These are phyloP conservation scores for Stagonosporopsis cucurbitacearum DNA, from an alignment of 2,329 filamentous ascomycete genomes.

Conservation along the genomic window DNA sequence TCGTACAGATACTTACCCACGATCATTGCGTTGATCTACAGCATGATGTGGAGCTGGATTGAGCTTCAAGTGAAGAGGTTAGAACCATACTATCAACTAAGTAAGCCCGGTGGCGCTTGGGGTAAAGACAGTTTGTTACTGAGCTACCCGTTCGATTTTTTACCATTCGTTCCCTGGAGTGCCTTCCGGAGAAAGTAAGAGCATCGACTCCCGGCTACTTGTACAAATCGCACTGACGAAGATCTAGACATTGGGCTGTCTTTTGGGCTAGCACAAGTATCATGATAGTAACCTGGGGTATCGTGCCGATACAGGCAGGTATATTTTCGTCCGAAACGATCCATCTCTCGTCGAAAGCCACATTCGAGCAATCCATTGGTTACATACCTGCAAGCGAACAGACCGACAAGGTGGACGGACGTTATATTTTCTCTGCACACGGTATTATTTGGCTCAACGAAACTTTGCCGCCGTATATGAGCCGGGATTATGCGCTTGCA, in stretches of 20 bases:
- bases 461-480: conserved; percentile 53
- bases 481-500: conserved; percentile 50
- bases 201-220: too few species aligned
- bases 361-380: conserved; percentile 30
- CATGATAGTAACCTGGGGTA: conserved; percentile 61
- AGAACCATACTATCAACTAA: conserved; percentile 67
- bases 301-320: conserved; percentile 64
- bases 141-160: conserved; percentile 61
- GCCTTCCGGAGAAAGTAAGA: too few species aligned
- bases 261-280: conserved; percentile 57
- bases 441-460: conserved; percentile 58
- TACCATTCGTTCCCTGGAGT: conserved; percentile 56
- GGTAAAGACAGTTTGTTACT: conserved; percentile 59
- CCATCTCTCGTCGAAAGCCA: background rate
- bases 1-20: conserved; percentile 59
- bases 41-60: conserved; percentile 65
- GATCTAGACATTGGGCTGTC: conserved; percentile 60
- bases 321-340: conserved; percentile 55
- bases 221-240: too few species aligned
- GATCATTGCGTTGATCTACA: conserved; percentile 61
- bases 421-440: conserved; percentile 56
- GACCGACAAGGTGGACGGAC: conserved; percentile 33
- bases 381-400: conserved; percentile 44
- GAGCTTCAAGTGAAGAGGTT: conserved; percentile 65
- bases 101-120: conserved; percentile 52